A percentile compares a stretch with the other conserved stretches of the same genome.
phyloP scores from a whole-genome alignment of 139 green algal species.

The Coelastrella sp. region DNA sequence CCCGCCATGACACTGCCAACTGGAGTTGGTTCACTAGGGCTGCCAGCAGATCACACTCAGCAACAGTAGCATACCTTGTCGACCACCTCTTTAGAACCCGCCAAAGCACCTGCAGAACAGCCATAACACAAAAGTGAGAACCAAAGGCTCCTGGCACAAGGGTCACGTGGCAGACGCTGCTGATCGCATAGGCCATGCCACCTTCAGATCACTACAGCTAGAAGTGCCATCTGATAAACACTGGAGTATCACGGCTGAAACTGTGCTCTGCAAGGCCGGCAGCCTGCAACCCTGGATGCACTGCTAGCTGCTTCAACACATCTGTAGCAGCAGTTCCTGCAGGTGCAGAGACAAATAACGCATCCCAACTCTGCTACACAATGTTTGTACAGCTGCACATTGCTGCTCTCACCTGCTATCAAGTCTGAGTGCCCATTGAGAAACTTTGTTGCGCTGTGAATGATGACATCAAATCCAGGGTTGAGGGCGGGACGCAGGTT shows the following conservation, averaged over 20 bases:
- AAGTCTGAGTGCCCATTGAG: constrained; percentile 90
- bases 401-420: constrained; percentile 10
- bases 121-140: too few species aligned
- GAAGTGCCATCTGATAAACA: too few species aligned
- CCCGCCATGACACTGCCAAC: neutral
- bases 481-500: constrained; percentile 69
- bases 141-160: too few species aligned
- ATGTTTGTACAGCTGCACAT: neutral
- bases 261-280: too few species aligned
- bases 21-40: neutral
- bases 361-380: neutral
- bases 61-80: constrained; percentile 33
- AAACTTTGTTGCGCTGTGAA: constrained; percentile 97
- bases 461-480: constrained; percentile 88
- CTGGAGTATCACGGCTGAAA: too few species aligned
- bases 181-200: neutral
- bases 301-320: constrained; percentile 28
- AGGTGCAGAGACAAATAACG: neutral
- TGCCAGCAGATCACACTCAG: neutral
- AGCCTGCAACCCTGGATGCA: too few species aligned
- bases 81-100: constrained; percentile 78
- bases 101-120: constrained; percentile 67
- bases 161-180: neutral
- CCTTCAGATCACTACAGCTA: too few species aligned
- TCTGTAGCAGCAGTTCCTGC: neutral